These are phyloP conservation scores for Kazachstania sp. DNA, from an alignment of 1,139 yeast species.

Conservation along the genomic window DNA sequence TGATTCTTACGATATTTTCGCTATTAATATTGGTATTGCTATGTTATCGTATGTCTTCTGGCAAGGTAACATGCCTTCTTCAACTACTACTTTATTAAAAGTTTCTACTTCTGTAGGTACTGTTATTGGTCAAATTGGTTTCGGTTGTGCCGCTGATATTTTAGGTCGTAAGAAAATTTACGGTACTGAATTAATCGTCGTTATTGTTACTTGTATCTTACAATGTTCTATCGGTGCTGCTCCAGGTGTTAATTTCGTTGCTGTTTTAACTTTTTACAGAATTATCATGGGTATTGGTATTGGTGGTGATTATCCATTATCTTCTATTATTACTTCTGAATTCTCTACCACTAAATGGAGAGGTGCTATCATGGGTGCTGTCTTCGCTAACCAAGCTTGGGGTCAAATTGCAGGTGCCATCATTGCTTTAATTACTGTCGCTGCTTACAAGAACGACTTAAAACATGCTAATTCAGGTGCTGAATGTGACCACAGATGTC, in stretches of 20 bases:
- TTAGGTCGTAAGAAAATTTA: constrained; percentile 83
- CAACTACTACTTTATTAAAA: constrained; percentile 67
- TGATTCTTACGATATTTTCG: constrained; percentile 86
- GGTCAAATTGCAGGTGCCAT: constrained; percentile 86
- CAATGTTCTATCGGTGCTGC: constrained; percentile 67
- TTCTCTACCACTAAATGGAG: constrained; percentile 89
- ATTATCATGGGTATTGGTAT: constrained; percentile 92
- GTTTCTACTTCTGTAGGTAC: constrained; percentile 92
- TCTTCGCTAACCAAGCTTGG: constrained; percentile 87
- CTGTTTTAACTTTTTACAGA: constrained; percentile 67
- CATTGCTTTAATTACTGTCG: constrained; percentile 62
- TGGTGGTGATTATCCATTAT: constrained; percentile 98
- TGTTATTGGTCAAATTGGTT: constrained; percentile 81
- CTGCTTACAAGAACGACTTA: constrained; percentile 59
- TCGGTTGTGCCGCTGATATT: constrained; percentile 77
- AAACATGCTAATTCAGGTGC: constrained; percentile 42
- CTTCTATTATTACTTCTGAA: constrained; percentile 85
- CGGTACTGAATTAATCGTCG: constrained; percentile 78
- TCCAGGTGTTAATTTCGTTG: constrained; percentile 63
- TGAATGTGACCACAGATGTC: constrained; percentile 57
- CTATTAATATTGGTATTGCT: constrained; percentile 70
- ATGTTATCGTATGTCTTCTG: constrained; percentile 72
- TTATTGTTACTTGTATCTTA: constrained; percentile 70
- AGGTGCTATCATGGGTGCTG: constrained; percentile 94
- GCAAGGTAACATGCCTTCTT: constrained; percentile 53